A percentile compares a stretch with the other conserved stretches of the same genome.
Conservation (phyloP, 164 flowering plant genomes). For the Liriodendron chinense region DNA sequence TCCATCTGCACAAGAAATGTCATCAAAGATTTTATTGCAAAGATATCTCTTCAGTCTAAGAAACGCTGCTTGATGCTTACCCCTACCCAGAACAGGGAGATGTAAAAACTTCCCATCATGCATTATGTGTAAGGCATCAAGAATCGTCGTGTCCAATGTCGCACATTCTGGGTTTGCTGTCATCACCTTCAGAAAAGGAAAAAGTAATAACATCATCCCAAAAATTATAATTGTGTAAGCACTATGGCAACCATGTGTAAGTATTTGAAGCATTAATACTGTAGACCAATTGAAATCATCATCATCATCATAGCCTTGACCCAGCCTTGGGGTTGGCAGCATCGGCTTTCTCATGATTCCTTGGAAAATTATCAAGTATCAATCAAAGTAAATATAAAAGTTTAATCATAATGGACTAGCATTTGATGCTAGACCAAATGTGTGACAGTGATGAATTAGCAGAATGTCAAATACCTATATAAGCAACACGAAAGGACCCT, state of each 20-base stretch:
- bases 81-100: constrained; percentile 89
- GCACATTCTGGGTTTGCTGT: constrained; percentile 93
- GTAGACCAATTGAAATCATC: neutral
- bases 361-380: no score
- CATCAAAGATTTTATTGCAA: constrained; percentile 1
- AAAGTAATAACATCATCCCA: neutral
- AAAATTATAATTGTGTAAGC: neutral
- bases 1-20: constrained; percentile 60
- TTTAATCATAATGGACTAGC: no score
- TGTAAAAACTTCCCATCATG: constrained; percentile 94
- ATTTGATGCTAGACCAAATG: no score
- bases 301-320: neutral
- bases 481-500: no score
- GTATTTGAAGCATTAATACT: neutral
- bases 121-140: constrained; percentile 94
- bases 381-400: no score
- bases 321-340: neutral
- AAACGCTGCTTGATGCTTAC: constrained; percentile 26
- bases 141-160: constrained; percentile 78
- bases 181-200: constrained; percentile 62
- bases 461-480: no score
- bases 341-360: no score
- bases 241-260: neutral
- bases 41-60: neutral
- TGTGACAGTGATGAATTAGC: no score